phyloP scores from a whole-genome alignment of 2,329 filamentous ascomycete species.

The Immersiporthe knoxdaviesiana region DNA sequence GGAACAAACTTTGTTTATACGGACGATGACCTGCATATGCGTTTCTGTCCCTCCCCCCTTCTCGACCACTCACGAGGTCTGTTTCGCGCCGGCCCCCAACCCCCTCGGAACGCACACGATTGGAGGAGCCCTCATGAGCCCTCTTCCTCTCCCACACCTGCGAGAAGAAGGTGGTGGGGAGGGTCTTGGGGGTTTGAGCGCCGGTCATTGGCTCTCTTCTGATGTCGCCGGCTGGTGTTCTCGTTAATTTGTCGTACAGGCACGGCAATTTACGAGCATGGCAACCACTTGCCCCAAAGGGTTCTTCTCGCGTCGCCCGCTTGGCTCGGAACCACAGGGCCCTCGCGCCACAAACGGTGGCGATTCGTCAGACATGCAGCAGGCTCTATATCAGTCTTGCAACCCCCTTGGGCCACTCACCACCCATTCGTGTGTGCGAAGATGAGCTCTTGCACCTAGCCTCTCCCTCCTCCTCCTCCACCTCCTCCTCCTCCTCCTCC shows the following conservation, averaged over 20 bases:
- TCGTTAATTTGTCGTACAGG: conserved; percentile 3
- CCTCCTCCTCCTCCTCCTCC: background rate
- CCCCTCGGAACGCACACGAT: conserved; percentile 19
- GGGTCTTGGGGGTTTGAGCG: background rate
- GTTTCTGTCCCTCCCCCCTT: conserved; percentile 12
- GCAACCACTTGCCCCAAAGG: background rate
- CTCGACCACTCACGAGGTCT: conserved; percentile 28
- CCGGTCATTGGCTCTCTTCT: background rate
- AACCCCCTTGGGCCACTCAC: background rate
- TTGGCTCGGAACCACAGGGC: conserved; percentile 1
- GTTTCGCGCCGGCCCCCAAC: conserved; percentile 17
- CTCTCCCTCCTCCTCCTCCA: conserved; percentile 3
- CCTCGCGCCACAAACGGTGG: background rate
- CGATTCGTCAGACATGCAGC: conserved; percentile 4
- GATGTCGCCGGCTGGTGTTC: background rate
- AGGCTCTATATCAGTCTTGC: conserved; percentile 17
- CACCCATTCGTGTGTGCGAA: background rate
- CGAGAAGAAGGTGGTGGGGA: conserved; percentile 5
- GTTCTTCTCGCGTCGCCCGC: background rate
- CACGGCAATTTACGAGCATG: background rate
- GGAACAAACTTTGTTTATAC: conserved; percentile 6
- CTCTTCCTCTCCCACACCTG: conserved; percentile 18
- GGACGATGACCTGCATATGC: conserved; percentile 25
- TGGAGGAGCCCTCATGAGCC: conserved; percentile 3
- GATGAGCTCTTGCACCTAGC: background rate